Percentiles rank a stretch among this genome's conserved stretches.
phyloP scores from a whole-genome alignment of 139 green algal species.

The Chlorella sp. region DNA sequence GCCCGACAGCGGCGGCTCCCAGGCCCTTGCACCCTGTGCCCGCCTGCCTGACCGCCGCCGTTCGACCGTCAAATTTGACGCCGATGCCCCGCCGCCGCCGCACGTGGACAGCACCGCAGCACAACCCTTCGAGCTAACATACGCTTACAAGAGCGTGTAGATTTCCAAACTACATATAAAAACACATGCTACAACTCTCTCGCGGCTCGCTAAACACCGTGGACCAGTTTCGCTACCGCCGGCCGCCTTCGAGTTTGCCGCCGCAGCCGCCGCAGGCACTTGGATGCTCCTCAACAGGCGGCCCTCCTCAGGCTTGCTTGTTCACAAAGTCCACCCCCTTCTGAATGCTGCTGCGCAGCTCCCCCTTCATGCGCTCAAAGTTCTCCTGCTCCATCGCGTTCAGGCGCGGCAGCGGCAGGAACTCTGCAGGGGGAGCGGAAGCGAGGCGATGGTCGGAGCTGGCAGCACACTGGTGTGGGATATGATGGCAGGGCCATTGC shows the following conservation, averaged over 20 bases:
- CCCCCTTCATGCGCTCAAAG: slow-evolving; percentile 51
- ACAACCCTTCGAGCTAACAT: too few species aligned
- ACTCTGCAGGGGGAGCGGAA: slow-evolving; percentile 48
- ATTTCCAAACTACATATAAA: not conserved
- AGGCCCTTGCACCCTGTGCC: too few species aligned
- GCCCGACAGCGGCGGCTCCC: too few species aligned
- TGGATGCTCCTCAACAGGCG: not conserved
- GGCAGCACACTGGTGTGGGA: not conserved
- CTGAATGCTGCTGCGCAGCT: slow-evolving; percentile 84
- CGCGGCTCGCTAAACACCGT: not conserved
- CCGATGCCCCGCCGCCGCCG: too few species aligned
- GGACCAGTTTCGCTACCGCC: not conserved
- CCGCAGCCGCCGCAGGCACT: not conserved
- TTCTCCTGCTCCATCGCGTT: slow-evolving; percentile 62
- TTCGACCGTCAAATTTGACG: too few species aligned
- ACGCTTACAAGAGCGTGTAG: too few species aligned
- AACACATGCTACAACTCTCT: not conserved
- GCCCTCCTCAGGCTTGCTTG: slow-evolving; percentile 13
- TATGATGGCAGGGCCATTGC: not conserved
- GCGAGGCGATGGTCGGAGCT: not conserved
- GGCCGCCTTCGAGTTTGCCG: not conserved
- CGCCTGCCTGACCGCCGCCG: too few species aligned
- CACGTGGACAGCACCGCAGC: too few species aligned
- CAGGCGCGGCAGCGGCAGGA: slow-evolving; percentile 78
- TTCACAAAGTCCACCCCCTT: slow-evolving; percentile 89